Base-by-base conservation (phyloP, 1,284 basidiomycete genomes). In the Moesziomyces sp. region DNA sequence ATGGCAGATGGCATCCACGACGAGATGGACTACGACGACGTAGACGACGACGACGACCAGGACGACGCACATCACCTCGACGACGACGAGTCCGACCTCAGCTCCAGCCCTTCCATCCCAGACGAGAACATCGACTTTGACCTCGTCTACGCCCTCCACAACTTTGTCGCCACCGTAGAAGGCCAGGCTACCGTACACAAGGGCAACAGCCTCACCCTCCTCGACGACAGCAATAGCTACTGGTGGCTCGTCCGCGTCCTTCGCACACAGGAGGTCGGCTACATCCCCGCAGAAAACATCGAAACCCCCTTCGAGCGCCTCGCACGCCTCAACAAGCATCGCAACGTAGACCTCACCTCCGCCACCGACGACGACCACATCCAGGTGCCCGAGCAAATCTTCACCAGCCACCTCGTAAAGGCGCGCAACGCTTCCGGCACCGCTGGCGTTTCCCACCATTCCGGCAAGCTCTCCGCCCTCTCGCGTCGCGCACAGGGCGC, bases 261-360 rank as follows among this genome's bases (percentile, higher is more conserved):
- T 49, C 58, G 79, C 40, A 82, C 81, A 3, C 94, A 98, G 85
- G 95, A 97, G 81, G 93, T 99, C n/a, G 96, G 96, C 1, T 99
- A 99, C 85, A 99, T 99, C 55, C 96, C 96, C 18, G 96, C 96
- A 0, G 96, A 99, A 86, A 99, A 99, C 85, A 97, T 99, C 80
- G 97, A 99, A 85, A 99, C 97, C 0, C 97, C 96, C 0, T 97
- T 94, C 79, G 96, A 99, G 85, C 89, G 96, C 49, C 88, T 99
- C 23, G 96, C 96, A 0, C 88, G 96, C 64, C 87, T 99, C 61
- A 99, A 99, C 87, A 98, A 98, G 85, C 94, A 97, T 84, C 89
- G 95, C 40, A 99, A 99, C 84, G 92, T 99, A 60, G 96, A 98
- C 52, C 77, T 84, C 63, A 77, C 82, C 21, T 77, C 76, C 9